These are phyloP conservation scores for Besnoitia besnoiti DNA, from an alignment of 169 alveolate species.

Conservation along the genomic window DNA sequence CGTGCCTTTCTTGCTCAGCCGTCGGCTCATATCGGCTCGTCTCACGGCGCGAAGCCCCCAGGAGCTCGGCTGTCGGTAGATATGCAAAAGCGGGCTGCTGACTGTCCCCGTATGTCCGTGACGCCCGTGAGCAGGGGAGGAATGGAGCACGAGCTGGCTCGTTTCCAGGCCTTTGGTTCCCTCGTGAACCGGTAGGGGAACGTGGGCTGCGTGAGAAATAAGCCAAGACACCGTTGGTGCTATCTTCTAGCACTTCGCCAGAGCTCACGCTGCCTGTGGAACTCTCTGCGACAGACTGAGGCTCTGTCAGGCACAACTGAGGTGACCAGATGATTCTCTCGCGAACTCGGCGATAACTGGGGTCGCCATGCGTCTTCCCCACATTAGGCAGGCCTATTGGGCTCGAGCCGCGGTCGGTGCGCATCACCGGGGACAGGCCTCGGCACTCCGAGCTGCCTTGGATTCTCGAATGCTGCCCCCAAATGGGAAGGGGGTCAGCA, in stretches of 20 bases:
- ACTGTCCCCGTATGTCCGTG: too few relatives aligned
- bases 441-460: neutral
- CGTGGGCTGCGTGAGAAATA: neutral
- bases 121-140: neutral
- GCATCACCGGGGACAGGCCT: neutral
- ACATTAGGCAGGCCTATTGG: neutral
- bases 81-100: too few relatives aligned
- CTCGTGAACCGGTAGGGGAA: too few relatives aligned
- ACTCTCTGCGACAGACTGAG: neutral
- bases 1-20: too few relatives aligned
- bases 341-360: neutral
- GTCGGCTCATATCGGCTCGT: too few relatives aligned
- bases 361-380: neutral
- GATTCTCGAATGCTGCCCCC: too few relatives aligned
- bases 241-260: neutral
- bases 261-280: constrained; percentile 8
- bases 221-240: neutral
- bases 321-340: neutral
- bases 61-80: too few relatives aligned
- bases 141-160: too few relatives aligned
- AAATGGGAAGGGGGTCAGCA: neutral
- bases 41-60: too few relatives aligned
- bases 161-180: too few relatives aligned
- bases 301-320: neutral
- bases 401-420: neutral